A percentile compares a stretch with the other conserved stretches of the same genome.
Conservation (phyloP, 2,329 filamentous ascomycete genomes). For the Verticillium albo-atrum region DNA sequence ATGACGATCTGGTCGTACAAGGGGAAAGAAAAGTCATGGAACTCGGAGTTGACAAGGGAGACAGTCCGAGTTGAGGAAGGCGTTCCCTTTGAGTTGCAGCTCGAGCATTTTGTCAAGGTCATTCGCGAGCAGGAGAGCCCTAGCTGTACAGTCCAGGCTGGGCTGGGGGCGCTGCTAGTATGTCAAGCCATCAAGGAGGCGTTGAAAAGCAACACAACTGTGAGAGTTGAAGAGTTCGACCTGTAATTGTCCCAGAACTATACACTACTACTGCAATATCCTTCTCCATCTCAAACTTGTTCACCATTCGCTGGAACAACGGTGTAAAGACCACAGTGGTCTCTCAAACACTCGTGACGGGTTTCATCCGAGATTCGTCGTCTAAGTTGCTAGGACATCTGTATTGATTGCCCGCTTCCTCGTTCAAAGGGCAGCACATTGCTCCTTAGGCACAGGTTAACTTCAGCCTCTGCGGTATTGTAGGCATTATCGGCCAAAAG, state of each 20-base stretch:
- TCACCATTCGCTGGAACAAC: too few relatives aligned
- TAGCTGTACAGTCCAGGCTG: constrained; percentile 43
- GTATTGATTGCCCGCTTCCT: too few relatives aligned
- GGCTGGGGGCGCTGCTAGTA: constrained; percentile 45
- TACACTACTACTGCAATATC: too few relatives aligned
- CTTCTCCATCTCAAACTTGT: too few relatives aligned
- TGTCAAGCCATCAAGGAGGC: constrained; percentile 45
- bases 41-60: constrained; percentile 25
- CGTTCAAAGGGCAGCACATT: too few relatives aligned
- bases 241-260: constrained; percentile 5
- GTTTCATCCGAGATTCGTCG: too few relatives aligned
- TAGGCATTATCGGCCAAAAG: too few relatives aligned
- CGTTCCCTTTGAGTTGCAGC: constrained; percentile 46
- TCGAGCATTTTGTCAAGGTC: constrained; percentile 46
- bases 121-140: constrained; percentile 35
- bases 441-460: too few relatives aligned
- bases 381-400: too few relatives aligned
- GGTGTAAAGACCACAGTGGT: too few relatives aligned
- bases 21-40: constrained; percentile 35
- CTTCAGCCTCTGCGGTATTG: too few relatives aligned
- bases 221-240: constrained; percentile 13
- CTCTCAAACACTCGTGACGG: too few relatives aligned
- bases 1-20: constrained; percentile 44
- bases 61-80: constrained; percentile 13
- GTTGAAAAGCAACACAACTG: constrained; percentile 25